phyloP scores from a whole-genome alignment of 2,329 filamentous ascomycete genomes.

The Diaporthe citrichinensis region DNA sequence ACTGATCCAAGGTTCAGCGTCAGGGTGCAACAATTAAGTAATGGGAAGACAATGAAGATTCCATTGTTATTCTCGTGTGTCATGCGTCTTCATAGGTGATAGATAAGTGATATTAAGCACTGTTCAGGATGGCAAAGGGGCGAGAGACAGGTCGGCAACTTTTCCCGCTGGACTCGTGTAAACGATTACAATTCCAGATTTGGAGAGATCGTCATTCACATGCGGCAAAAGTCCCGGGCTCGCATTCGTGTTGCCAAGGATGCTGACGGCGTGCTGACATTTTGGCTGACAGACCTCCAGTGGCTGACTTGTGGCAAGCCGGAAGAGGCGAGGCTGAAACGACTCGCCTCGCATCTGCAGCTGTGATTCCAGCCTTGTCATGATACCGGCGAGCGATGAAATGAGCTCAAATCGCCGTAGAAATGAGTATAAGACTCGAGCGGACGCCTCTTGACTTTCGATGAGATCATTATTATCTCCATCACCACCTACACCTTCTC shows the following conservation, averaged over 20 bases:
- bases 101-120: neutral
- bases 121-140: neutral
- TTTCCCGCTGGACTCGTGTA: neutral
- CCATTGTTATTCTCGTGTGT: no score
- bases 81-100: no score
- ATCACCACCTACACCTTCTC: neutral
- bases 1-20: no score
- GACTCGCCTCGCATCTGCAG: neutral
- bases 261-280: constrained; percentile 11
- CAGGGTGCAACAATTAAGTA: no score
- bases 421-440: neutral
- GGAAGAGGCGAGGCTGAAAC: constrained; percentile 12
- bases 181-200: neutral
- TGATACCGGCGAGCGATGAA: fast-evolving
- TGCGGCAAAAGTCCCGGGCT: neutral
- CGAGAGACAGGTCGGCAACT: neutral
- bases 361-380: neutral
- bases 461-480: neutral
- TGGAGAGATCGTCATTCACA: no score
- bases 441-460: no score
- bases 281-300: neutral
- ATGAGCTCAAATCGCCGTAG: fast-evolving
- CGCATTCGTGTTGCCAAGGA: neutral
- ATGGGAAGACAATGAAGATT: no score
- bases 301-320: constrained; percentile 7